Base-by-base conservation (phyloP, 148 eudicot genomes). In the Camellia granthamiana region DNA sequence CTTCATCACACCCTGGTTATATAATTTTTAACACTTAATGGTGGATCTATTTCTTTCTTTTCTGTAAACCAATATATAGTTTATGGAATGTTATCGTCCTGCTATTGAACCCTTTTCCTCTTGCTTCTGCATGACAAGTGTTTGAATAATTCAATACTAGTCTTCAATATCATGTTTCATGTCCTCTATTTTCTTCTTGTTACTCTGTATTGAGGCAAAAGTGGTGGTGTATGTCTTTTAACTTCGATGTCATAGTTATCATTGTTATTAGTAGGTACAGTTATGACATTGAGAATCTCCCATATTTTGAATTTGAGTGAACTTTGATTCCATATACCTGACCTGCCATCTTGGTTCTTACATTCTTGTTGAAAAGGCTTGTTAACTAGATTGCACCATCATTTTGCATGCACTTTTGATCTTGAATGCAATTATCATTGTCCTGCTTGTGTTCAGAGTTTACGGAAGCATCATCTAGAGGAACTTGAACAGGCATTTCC, bases 401-500 rank as follows among this genome's bases (percentile, higher is more conserved):
- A 21, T 63, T 72, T 49, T 64, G 23, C 63, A 9, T 72, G 5
- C 0, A 7, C 23, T 52, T 72, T 74, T 64, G 38, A 16, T 41
- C 30, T 21, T 3, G 44, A 21, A 65, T 52, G 14, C 13, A 8
- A 7, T 54, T 41, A 41, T 56, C 51, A 46, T 54, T 14, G 14
- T 75, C 7, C 16, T 74, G 55, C 41, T 19, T 77, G 16, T 62
- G 42, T 51, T 69, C 84, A 95, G 98, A 79, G 85, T 82, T 83
- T 91, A 74, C 87, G 94, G 56, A 91, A 81, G 86, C 91, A 91
- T 84, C 87, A n/a, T 95, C 82, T 91, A 13, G 94, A 91, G 84
- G 97, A 93, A 75, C 92, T 95, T 81, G 96, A 95, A 70, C 96
- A 87, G 78, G 90, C 92, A 52, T 93, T 93, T 82, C 97, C 94